Base-by-base conservation (phyloP, 441 rosid species). In the Daphne laureola region DNA sequence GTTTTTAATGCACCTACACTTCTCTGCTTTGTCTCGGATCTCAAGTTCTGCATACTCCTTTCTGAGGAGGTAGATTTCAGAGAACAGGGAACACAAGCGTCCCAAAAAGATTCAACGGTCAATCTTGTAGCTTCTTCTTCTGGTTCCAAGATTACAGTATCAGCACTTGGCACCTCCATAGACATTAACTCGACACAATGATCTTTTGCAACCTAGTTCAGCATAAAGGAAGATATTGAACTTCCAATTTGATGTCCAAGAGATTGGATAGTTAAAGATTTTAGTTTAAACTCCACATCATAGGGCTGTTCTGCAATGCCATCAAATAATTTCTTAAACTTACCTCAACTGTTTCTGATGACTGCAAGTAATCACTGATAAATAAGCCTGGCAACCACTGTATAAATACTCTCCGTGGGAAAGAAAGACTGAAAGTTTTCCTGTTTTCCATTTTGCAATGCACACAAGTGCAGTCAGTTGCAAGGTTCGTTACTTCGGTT, bases 111-210 rank as follows among this genome's bases (percentile, higher is more conserved):
- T 72, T 74, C 70, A 12, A 72, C 62, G n/a, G 58, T 58, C 14
- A 69, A 17, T 21, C 71, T 59, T n/a, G 80, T 61, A 4, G 78
- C 77, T 51, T 82, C 86, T 15, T 36, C 59, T 74, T 92, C 96
- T 4, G 79, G 81, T 67, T 84, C 84, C 64, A 84, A 65, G 18
- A 84, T 62, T 27, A 56, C 63, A 18, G 87, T 77, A 42, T 47
- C 27, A 61, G 83, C 88, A 7, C 69, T 50, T 55, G 68, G 72
- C 52, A 76, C 73, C 71, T 81, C 90, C 88, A 80, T 78, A 18
- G 90, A 83, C 81, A 86, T 82, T 67, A 89, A 45, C 79, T 89
- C 96, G 12, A 77, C 67, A 46, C 90, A 92, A 64, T 79, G 98
- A 55, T 89, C 96, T 67, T 84, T 84, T 53, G 86, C 45, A 46